Conservation (phyloP, 148 eudicot genomes). For the Hydrangea macrophylla region DNA sequence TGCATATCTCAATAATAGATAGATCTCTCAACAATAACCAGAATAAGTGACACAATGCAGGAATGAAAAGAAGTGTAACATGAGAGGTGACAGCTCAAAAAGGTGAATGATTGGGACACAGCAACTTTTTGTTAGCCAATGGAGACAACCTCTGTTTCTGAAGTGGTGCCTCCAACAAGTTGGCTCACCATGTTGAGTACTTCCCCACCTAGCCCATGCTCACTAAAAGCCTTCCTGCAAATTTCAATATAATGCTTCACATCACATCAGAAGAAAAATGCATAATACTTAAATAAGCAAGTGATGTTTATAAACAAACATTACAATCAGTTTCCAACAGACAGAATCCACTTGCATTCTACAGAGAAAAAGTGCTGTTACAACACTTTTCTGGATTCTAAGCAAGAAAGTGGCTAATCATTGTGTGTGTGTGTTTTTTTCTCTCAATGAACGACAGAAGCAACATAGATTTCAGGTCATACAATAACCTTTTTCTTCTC, state of each 20-base stretch:
- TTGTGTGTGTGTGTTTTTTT: no score
- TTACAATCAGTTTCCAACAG: no score
- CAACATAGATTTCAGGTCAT: no score
- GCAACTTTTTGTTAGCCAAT: background rate
- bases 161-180: constrained; percentile 59
- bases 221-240: constrained; percentile 66
- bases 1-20: constrained; percentile 31
- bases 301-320: background rate
- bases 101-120: background rate
- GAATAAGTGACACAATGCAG: background rate
- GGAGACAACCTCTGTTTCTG: constrained; percentile 59
- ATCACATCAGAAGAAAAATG: background rate
- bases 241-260: background rate
- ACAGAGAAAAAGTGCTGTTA: no score
- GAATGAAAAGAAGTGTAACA: background rate
- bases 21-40: constrained; percentile 1
- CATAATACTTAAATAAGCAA: background rate
- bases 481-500: no score
- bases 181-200: constrained; percentile 54
- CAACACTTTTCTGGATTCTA: no score
- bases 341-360: no score
- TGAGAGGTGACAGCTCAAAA: constrained; percentile 1
- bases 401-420: no score
- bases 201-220: constrained; percentile 59
- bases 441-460: no score